Evolutionary conservation across 176 grass and related monocot genomes (phyloP).

Genomic region (Carex parvula): DNA sequence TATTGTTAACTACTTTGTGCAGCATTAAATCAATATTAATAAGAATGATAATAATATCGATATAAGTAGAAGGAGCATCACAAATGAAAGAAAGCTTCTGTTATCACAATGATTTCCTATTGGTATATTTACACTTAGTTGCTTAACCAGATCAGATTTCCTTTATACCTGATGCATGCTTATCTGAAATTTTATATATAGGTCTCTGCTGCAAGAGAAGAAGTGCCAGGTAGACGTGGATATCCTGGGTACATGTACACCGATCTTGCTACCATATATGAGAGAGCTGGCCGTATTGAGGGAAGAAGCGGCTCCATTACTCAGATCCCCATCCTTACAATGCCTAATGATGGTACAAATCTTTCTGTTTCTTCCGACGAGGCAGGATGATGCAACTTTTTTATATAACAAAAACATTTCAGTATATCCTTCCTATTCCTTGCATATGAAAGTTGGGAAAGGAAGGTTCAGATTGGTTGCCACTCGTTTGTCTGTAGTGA

Average conservation of each 20-base stretch:
- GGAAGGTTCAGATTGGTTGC: too few relatives aligned
- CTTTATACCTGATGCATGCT: not conserved
- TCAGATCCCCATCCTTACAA: constrained; percentile 91
- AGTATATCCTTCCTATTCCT: too few relatives aligned
- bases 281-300: constrained; percentile 89
- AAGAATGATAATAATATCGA: not conserved
- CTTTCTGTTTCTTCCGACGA: not conserved
- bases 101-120: not conserved
- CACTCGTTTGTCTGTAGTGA: too few relatives aligned
- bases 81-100: not conserved
- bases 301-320: constrained; percentile 93
- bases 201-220: constrained; percentile 93
- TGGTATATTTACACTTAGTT: not conserved
- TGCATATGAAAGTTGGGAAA: too few relatives aligned
- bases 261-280: constrained; percentile 97
- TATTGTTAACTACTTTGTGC: not conserved
- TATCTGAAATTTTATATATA: constrained; percentile 19
- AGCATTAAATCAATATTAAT: not conserved
- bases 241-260: constrained; percentile 99
- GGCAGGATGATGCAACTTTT: too few relatives aligned
- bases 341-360: constrained; percentile 85
- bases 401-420: too few relatives aligned
- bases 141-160: not conserved
- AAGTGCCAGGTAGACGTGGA: constrained; percentile 91
- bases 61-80: not conserved